Evolutionary conservation across 75 land plant genomes (phyloP).

Genomic region (Sequoia sempervirens): DNA sequence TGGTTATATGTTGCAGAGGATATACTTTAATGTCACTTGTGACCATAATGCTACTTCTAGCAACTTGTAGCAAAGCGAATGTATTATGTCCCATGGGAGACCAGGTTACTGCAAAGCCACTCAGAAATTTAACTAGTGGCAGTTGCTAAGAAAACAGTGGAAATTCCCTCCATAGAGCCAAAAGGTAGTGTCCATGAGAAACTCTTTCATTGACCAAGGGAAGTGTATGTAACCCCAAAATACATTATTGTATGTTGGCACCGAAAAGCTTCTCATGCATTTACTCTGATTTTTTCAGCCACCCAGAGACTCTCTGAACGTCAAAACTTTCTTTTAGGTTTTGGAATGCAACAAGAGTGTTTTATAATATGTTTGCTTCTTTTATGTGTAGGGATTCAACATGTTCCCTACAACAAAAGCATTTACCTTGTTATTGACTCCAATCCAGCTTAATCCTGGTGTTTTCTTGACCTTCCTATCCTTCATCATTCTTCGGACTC

Average conservation of each 20-base stretch:
- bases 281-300: neutral
- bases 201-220: neutral
- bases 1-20: no score
- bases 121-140: neutral
- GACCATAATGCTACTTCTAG: neutral
- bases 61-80: neutral
- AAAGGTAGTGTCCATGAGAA: neutral
- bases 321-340: neutral
- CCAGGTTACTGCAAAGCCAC: neutral
- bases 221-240: neutral
- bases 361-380: neutral
- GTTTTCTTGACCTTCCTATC: constrained; percentile 2
- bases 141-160: neutral
- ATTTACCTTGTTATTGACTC: neutral
- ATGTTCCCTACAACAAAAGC: neutral
- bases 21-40: neutral
- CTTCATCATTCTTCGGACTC: constrained; percentile 8
- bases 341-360: neutral
- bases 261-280: neutral
- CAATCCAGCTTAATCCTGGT: constrained; percentile 2
- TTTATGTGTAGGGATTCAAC: neutral
- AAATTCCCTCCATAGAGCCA: neutral
- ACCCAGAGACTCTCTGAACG: neutral
- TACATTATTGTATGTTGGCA: neutral
- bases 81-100: neutral